Evolutionary conservation across 805 yeast species (phyloP).

Genomic region (Ogataea chonburiensis): DNA sequence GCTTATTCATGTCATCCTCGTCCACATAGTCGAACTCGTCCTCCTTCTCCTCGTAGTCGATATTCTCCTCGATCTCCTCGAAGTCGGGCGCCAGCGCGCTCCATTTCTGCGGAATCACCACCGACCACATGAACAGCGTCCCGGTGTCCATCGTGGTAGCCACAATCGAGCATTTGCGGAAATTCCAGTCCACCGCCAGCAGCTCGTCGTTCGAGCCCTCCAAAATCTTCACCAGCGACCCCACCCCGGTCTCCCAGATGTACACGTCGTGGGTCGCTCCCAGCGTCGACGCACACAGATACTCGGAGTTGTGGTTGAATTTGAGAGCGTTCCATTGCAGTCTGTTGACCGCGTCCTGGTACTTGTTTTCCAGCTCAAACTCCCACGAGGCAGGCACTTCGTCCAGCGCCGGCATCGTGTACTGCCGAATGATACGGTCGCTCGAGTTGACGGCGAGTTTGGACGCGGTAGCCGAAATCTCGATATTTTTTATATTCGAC

Average conservation of each 20-base stretch:
- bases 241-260: conserved; percentile 89
- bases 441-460: conserved; percentile 74
- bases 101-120: conserved; percentile 88
- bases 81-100: conserved; percentile 96
- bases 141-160: conserved; percentile 89
- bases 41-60: conserved; percentile 82
- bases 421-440: conserved; percentile 71
- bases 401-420: conserved; percentile 38
- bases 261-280: conserved; percentile 89
- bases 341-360: conserved; percentile 86
- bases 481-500: conserved; percentile 68
- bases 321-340: conserved; percentile 84
- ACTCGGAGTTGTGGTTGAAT: conserved; percentile 75
- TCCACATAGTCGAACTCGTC: conserved; percentile 86
- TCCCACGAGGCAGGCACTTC: conserved; percentile 23
- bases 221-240: conserved; percentile 81
- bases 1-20: conserved; percentile 61
- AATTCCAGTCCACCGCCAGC: conserved; percentile 85
- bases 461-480: conserved; percentile 55
- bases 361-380: conserved; percentile 71
- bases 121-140: conserved; percentile 75
- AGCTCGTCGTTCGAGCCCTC: conserved; percentile 92
- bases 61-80: conserved; percentile 89
- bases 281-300: conserved; percentile 82
- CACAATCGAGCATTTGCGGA: conserved; percentile 65